Conservation (phyloP, 148 eudicot species). For the Silene uniflora region DNA sequence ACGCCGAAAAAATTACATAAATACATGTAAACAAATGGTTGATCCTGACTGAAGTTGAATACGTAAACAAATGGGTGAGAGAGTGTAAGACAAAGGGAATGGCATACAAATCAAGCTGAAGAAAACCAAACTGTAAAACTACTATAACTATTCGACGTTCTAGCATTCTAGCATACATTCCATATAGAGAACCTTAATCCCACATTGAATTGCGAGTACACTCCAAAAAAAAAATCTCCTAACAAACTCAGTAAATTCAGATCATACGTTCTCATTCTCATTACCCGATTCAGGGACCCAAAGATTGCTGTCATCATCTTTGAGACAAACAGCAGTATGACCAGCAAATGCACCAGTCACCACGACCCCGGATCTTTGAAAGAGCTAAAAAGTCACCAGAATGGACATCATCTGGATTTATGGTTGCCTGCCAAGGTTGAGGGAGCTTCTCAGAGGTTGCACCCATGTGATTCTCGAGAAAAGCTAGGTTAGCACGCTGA, state of each 20-base stretch:
- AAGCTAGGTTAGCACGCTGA: constrained; percentile 76
- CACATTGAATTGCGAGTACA: too few relatives aligned
- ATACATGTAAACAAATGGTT: too few relatives aligned
- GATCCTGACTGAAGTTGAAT: too few relatives aligned
- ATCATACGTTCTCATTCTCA: constrained; percentile 86
- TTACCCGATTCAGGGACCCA: constrained; percentile 99
- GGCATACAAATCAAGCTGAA: neutral
- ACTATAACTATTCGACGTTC: neutral
- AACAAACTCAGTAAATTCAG: too few relatives aligned
- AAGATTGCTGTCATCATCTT: constrained; percentile 77
- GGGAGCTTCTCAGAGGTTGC: too few relatives aligned
- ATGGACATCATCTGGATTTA: constrained; percentile 83
- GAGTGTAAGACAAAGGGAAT: too few relatives aligned
- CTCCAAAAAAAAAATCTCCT: too few relatives aligned
- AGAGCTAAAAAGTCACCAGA: constrained; percentile 95
- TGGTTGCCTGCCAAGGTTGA: constrained; percentile 68
- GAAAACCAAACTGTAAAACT: neutral
- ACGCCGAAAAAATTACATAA: too few relatives aligned
- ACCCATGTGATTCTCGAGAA: constrained; percentile 91
- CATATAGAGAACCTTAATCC: too few relatives aligned
- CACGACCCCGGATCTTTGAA: constrained; percentile 95
- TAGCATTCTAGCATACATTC: neutral
- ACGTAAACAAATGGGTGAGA: too few relatives aligned
- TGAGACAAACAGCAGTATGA: too few relatives aligned
- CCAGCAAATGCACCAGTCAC: too few relatives aligned